Evolutionary conservation across 805 yeast species (phyloP), one percentile per base, ranked within the genome.

Genomic region (Metschnikowia continentalis): DNA sequence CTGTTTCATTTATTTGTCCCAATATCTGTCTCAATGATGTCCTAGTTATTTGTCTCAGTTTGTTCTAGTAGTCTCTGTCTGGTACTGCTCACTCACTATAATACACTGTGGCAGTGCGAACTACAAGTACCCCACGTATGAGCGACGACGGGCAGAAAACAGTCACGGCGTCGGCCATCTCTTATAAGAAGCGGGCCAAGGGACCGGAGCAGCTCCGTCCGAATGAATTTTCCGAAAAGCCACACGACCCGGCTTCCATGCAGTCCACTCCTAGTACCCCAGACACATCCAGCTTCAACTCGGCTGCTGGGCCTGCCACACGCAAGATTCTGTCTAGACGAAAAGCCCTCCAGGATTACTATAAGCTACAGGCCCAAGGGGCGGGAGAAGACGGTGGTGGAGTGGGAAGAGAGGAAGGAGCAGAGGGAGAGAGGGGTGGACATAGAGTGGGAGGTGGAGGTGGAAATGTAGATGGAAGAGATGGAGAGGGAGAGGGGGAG

Each of bases 301-400:
- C 35, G 11, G 11, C 46, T n/a, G 20, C 46, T 22, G 48, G 54
- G 5, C 30, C 4, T 8, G 3, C 30, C n/a, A 47, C 61, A 3
- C 53, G 75, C n/a, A 71, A 66, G 46, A 66, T 72, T 1, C 72
- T 66, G 71, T 61, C 70, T 1, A 58, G 77, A 48, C 62, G 78
- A 22, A 69, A 67, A 54, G 76, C 76, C 13, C 61, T 74, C 3
- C 76, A 74, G 53, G 75, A 71, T 37, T 74, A 71, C 55, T 74
- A 74, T 52, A 67, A 69, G 43, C 51, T 74, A 19, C 66, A 64
- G 35, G 35, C 39, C 4, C 30, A 26, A 26, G 30, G 30, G 5
- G 30, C 4, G 5, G 30, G 30, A 26, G 30, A 1, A 26, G 30
- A 8, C 13, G 30, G 23, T 6, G 6, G 6, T 22, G 23, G 23